Percentiles rank a stretch among this genome's conserved stretches.
phyloP scores from a whole-genome alignment of 2,329 filamentous ascomycete genomes.

The Lanzia echinophila region DNA sequence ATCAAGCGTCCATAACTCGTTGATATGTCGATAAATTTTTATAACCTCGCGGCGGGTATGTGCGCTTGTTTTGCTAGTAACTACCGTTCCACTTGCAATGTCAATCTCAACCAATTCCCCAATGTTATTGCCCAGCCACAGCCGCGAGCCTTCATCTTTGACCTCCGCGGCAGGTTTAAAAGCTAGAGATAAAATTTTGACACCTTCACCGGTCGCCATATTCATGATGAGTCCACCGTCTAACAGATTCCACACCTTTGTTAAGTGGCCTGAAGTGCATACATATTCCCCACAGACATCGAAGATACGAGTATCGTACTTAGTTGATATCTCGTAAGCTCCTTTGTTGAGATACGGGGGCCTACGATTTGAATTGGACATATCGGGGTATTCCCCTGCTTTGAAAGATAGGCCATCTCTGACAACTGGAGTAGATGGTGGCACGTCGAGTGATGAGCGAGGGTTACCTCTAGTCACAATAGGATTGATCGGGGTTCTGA shows the following conservation, averaged over 20 bases:
- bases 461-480: conserved; percentile 12
- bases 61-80: conserved; percentile 60
- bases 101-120: conserved; percentile 91
- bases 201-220: conserved; percentile 74
- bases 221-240: conserved; percentile 79
- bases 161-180: conserved; percentile 80
- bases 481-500: conserved; percentile 29
- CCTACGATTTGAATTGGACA: conserved; percentile 75
- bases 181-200: conserved; percentile 71
- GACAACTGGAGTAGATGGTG: conserved; percentile 7
- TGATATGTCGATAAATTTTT: conserved; percentile 77
- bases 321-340: conserved; percentile 69
- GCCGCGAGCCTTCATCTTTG: conserved; percentile 68
- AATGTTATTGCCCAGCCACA: conserved; percentile 87
- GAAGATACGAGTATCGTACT: conserved; percentile 80
- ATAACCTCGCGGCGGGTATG: conserved; percentile 75
- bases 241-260: conserved; percentile 77
- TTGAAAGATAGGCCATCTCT: conserved; percentile 17
- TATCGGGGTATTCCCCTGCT: conserved; percentile 65
- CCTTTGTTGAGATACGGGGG: conserved; percentile 69
- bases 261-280: conserved; percentile 80
- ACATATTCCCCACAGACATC: conserved; percentile 84
- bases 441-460: conserved; percentile 15
- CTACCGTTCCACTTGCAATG: conserved; percentile 63
- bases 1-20: conserved; percentile 91